A percentile compares a stretch with the other conserved stretches of the same genome.
phyloP scores from a whole-genome alignment of 2,329 filamentous ascomycete species.

The Pseudocercospora fuligena region DNA sequence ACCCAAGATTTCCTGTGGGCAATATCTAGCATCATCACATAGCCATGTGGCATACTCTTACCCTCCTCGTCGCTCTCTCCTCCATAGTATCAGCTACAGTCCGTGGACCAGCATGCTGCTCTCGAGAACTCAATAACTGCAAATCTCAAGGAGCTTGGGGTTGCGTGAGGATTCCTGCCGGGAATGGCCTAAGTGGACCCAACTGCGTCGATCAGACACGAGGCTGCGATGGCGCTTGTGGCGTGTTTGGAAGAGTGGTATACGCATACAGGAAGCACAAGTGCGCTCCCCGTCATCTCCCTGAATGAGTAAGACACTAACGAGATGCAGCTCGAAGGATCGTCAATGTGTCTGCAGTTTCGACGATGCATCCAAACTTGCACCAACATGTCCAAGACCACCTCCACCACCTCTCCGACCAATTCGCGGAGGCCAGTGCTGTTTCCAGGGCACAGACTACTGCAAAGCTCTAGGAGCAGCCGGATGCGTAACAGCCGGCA shows the following conservation, averaged over 20 bases:
- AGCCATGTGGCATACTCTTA: background rate
- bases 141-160: conserved; percentile 9
- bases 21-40: background rate
- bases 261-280: conserved; percentile 10
- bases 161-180: conserved; percentile 3
- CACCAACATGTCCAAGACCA: background rate
- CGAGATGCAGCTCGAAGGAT: conserved; percentile 8
- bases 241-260: background rate
- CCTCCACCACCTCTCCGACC: background rate
- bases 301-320: background rate
- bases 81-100: background rate
- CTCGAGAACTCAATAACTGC: conserved; percentile 6
- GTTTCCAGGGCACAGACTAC: background rate
- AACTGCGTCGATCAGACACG: conserved; percentile 18
- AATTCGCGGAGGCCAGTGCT: background rate
- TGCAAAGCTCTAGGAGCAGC: background rate
- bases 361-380: conserved; percentile 9
- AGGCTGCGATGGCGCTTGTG: conserved; percentile 8
- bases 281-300: conserved; percentile 6
- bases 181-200: conserved; percentile 1
- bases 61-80: background rate
- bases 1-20: background rate
- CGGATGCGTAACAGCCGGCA: background rate
- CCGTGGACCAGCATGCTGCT: conserved; percentile 1
- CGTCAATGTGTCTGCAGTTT: conserved; percentile 14